These are phyloP conservation scores for Coelastrella sp. DNA, from an alignment of 139 green algal species.

Conservation along the genomic window DNA sequence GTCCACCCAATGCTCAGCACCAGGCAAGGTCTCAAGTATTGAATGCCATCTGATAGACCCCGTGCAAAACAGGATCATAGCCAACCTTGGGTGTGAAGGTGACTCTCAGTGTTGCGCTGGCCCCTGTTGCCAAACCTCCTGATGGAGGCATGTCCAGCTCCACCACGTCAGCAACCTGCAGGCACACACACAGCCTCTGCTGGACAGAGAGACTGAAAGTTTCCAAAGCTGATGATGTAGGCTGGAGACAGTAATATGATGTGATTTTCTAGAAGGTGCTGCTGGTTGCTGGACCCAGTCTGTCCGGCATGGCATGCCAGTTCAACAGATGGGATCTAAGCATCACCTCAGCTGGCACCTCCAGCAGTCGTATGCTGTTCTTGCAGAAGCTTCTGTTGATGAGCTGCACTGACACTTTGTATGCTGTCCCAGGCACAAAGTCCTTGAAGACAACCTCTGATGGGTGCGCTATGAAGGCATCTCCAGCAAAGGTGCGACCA, in stretches of 20 bases:
- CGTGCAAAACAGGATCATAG: too few relatives aligned
- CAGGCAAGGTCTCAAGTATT: too few relatives aligned
- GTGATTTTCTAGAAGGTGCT: not conserved
- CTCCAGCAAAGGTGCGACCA: slow-evolving; percentile 63
- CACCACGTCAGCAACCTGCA: slow-evolving; percentile 55
- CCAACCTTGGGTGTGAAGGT: slow-evolving; percentile 70
- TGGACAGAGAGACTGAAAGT: not conserved
- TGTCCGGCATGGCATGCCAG: not conserved
- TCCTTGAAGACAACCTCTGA: slow-evolving; percentile 68
- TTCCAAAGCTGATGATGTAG: too few relatives aligned
- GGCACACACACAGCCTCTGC: not conserved
- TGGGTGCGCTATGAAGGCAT: slow-evolving; percentile 71
- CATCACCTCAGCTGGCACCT: slow-evolving; percentile 32
- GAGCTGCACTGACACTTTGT: slow-evolving; percentile 59
- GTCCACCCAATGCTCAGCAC: too few relatives aligned
- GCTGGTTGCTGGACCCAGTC: not conserved
- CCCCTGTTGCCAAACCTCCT: slow-evolving; percentile 68
- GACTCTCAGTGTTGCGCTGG: slow-evolving; percentile 61
- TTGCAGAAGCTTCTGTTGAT: slow-evolving; percentile 73
- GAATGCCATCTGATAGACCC: too few relatives aligned
- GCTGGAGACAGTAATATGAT: too few relatives aligned
- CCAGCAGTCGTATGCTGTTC: slow-evolving; percentile 67
- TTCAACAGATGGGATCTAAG: not conserved
- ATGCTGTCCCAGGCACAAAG: slow-evolving; percentile 62
- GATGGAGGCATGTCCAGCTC: slow-evolving; percentile 67